Evolutionary conservation across 768 basidiomycete species (phyloP).

Genomic region (Suillus spraguei): DNA sequence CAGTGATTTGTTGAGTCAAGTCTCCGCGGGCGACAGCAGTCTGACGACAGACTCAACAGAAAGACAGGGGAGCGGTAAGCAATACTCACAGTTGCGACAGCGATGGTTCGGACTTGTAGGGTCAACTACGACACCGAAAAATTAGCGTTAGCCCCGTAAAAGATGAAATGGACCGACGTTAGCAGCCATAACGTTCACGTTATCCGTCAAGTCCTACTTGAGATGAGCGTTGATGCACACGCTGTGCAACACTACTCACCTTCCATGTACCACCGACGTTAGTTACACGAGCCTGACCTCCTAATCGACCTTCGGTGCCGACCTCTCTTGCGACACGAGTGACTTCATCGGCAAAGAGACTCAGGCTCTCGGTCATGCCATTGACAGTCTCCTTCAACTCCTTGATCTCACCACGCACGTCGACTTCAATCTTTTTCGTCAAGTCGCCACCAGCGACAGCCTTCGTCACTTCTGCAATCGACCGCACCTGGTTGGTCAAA

Average conservation of each 20-base stretch:
- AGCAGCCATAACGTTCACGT: conserved; percentile 94
- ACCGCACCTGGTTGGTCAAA: conserved; percentile 88
- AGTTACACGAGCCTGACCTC: conserved; percentile 91
- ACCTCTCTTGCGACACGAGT: conserved; percentile 93
- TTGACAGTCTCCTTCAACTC: conserved; percentile 93
- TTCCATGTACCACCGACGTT: conserved; percentile 98
- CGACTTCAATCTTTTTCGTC: conserved; percentile 90
- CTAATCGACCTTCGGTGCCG: conserved; percentile 93
- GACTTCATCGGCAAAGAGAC: conserved; percentile 83
- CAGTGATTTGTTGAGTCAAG: conserved; percentile 90
- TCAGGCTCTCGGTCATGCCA: conserved; percentile 88
- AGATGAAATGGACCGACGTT: conserved; percentile 57
- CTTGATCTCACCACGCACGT: conserved; percentile 90
- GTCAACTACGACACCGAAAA: conserved; percentile 61
- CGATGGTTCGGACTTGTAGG: conserved; percentile 90
- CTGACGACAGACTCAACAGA: conserved; percentile 32
- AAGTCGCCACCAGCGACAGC: conserved; percentile 94
- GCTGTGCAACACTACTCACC: conserved; percentile 28
- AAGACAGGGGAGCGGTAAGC: not conserved
- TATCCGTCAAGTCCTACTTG: conserved; percentile 80
- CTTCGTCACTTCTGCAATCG: conserved; percentile 89
- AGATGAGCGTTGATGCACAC: conserved; percentile 4
- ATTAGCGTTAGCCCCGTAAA: not conserved
- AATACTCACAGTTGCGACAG: conserved; percentile 78
- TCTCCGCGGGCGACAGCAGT: conserved; percentile 95